Evolutionary conservation across 176 grass and related monocot species (phyloP).

Genomic region (Puya raimondii): DNA sequence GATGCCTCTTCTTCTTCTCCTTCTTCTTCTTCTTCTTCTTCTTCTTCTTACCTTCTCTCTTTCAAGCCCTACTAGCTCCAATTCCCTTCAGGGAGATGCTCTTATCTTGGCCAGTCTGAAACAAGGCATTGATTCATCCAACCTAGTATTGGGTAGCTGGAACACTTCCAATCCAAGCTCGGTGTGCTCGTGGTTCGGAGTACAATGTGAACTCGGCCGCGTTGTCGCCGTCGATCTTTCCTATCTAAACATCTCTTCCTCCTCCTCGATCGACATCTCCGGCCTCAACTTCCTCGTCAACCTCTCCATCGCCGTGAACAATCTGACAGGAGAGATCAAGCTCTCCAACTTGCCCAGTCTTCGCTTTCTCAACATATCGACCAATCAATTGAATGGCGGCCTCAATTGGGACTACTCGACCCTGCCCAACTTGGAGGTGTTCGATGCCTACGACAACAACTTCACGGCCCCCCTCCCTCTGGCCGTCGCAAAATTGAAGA

Average conservation of each 20-base stretch:
- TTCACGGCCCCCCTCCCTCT: constrained; percentile 50
- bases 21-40: constrained; percentile 15
- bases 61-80: neutral
- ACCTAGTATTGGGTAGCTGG: constrained; percentile 42
- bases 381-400: constrained; percentile 49
- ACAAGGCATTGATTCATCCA: constrained; percentile 27
- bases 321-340: constrained; percentile 38
- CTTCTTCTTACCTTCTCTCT: constrained; percentile 3
- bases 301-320: constrained; percentile 68
- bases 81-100: constrained; percentile 42
- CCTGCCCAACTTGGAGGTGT: constrained; percentile 52
- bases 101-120: constrained; percentile 44
- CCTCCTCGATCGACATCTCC: constrained; percentile 17
- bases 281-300: constrained; percentile 44
- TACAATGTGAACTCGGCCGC: constrained; percentile 48
- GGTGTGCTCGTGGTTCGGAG: constrained; percentile 74
- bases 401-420: constrained; percentile 62
- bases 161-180: constrained; percentile 28
- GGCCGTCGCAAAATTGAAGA: constrained; percentile 28
- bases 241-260: constrained; percentile 64
- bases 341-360: constrained; percentile 35
- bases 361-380: constrained; percentile 53
- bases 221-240: constrained; percentile 55
- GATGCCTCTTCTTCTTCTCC: constrained; percentile 17
- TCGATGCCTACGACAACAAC: constrained; percentile 99